Conservation (phyloP, 257 asterid species). For the Nicotiana noctiflora region DNA sequence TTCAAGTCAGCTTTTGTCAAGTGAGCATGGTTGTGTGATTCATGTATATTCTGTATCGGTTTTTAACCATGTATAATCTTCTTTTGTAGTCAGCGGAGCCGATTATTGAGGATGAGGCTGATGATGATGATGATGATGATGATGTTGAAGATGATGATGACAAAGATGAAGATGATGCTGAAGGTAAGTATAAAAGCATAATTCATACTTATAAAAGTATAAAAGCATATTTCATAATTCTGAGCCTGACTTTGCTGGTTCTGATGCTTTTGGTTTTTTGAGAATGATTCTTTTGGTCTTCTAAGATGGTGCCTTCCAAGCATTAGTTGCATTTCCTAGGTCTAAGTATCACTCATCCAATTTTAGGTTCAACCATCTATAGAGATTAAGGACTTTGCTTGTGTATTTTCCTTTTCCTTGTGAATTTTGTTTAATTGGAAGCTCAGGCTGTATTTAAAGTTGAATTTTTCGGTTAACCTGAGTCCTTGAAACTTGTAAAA, state of each 20-base stretch:
- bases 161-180: conserved; percentile 49
- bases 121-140: conserved; percentile 31
- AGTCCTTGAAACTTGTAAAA: not conserved
- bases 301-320: not conserved
- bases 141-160: conserved; percentile 41
- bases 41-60: not conserved
- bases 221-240: not conserved
- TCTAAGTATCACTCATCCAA: not conserved
- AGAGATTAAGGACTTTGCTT: not conserved
- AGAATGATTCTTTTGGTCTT: not conserved
- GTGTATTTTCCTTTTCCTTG: not conserved
- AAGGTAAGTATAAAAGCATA: conserved; percentile 28
- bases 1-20: not conserved
- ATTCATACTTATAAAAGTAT: not conserved
- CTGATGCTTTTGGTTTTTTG: not conserved
- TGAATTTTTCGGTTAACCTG: not conserved
- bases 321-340: not conserved
- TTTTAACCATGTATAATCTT: not conserved
- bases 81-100: conserved; percentile 44
- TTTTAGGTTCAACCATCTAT: not conserved
- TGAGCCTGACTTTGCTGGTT: not conserved
- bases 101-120: conserved; percentile 45
- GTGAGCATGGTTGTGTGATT: not conserved
- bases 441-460: not conserved
- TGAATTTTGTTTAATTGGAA: not conserved